Evolutionary conservation across 2,329 filamentous ascomycete species (phyloP).

Genomic region (Microdochium paspali): DNA sequence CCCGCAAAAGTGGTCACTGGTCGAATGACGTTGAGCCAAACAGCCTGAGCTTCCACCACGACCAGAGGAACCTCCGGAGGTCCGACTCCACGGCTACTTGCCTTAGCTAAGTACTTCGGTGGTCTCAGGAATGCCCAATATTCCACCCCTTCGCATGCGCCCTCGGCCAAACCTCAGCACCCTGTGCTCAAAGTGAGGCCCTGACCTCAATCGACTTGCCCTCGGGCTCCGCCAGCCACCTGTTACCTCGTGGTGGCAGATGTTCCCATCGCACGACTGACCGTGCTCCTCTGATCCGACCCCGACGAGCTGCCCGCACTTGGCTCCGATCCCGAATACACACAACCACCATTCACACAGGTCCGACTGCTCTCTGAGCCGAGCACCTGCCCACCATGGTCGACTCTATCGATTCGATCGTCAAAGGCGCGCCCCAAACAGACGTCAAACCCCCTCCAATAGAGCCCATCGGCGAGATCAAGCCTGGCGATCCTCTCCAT

Average conservation of each 20-base stretch:
- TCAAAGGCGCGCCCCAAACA: slow-evolving; percentile 76
- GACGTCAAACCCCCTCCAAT: slow-evolving; percentile 41
- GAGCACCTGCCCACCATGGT: slow-evolving; percentile 37
- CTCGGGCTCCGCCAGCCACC: not conserved
- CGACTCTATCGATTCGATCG: slow-evolving; percentile 72
- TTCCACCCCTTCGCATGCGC: not conserved
- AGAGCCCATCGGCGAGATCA: slow-evolving; percentile 33
- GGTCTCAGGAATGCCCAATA: not conserved
- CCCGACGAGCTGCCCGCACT: not conserved
- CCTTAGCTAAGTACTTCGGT: not conserved
- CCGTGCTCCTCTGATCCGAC: not conserved
- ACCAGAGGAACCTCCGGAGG: too few relatives aligned
- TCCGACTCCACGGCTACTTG: too few relatives aligned
- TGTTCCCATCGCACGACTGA: not conserved
- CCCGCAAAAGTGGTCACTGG: too few relatives aligned
- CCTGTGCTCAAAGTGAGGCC: not conserved
- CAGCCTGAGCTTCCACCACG: too few relatives aligned
- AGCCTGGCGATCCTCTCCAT: slow-evolving; percentile 61
- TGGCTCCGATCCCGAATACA: not conserved
- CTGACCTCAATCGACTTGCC: not conserved
- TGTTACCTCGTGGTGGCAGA: not conserved
- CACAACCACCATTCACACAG: not conserved
- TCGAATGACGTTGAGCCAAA: too few relatives aligned
- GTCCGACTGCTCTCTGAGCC: not conserved
- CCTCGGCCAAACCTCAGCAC: not conserved